phyloP scores from a whole-genome alignment of 2,329 filamentous ascomycete species.

The Colletotrichum orbiculare region DNA sequence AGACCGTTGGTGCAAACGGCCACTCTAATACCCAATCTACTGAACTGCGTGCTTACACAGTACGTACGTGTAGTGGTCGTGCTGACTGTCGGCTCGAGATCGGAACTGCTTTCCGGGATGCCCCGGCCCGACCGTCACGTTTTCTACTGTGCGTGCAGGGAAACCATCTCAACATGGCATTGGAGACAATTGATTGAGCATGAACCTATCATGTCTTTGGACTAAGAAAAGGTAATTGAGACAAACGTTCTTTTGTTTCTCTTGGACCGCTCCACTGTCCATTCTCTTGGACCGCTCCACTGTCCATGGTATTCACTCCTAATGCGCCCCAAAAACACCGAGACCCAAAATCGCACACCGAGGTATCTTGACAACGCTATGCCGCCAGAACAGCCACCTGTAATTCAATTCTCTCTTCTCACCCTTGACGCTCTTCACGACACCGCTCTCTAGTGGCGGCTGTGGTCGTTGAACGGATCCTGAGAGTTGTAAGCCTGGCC shows the following conservation, averaged over 20 bases:
- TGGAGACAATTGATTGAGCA: background rate
- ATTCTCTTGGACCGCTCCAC: conserved; percentile 19
- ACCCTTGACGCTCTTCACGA: background rate
- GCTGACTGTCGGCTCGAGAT: too few relatives aligned
- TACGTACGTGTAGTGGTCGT: too few relatives aligned
- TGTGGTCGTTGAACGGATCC: conserved; percentile 32
- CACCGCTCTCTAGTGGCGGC: conserved; percentile 17
- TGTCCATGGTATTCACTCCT: conserved; percentile 5
- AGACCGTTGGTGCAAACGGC: too few relatives aligned
- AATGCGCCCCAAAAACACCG: conserved; percentile 9
- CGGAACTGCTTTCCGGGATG: conserved; percentile 8
- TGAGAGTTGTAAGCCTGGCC: conserved; percentile 22
- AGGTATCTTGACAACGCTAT: conserved; percentile 25
- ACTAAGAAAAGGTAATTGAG: background rate
- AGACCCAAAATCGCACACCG: conserved; percentile 9
- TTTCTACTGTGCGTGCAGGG: background rate
- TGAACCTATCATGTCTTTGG: background rate
- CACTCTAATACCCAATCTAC: too few relatives aligned
- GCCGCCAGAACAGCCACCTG: background rate
- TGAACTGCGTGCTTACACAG: too few relatives aligned
- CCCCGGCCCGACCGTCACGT: conserved; percentile 6
- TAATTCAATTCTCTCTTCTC: conserved; percentile 3
- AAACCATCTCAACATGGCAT: conserved; percentile 8
- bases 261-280: conserved; percentile 16
- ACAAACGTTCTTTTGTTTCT: conserved; percentile 12